phyloP scores from a whole-genome alignment of 805 yeast genomes.

The Candida ulmi region DNA sequence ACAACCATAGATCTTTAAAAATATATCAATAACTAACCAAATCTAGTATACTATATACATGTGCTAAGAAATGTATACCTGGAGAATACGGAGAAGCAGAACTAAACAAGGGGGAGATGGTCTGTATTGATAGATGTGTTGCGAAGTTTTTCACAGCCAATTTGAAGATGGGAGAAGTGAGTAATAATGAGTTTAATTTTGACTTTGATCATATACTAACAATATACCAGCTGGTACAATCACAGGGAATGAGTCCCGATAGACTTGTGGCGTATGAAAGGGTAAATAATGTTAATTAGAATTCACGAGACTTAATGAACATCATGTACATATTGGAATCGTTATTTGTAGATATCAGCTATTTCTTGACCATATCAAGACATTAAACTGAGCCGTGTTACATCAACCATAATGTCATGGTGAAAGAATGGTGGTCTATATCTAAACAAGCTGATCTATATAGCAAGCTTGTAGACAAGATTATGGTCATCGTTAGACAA shows the following conservation, averaged over 20 bases:
- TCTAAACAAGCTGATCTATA: no score
- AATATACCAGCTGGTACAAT: conserved; percentile 13
- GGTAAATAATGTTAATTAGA: conserved; percentile 3
- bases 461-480: no score
- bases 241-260: conserved; percentile 19
- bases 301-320: neutral
- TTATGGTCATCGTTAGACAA: no score
- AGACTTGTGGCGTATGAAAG: conserved; percentile 15
- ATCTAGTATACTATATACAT: conserved; percentile 47
- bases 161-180: conserved; percentile 47
- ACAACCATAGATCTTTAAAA: neutral
- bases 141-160: conserved; percentile 76
- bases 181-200: no score
- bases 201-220: conserved; percentile 13
- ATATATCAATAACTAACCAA: conserved; percentile 8
- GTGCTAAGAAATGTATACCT: conserved; percentile 77
- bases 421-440: no score
- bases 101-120: conserved; percentile 74
- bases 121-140: conserved; percentile 84
- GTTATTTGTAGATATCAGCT: neutral
- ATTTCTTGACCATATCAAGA: no score
- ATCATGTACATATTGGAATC: neutral
- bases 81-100: conserved; percentile 83
- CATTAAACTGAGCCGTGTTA: no score
- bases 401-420: no score